phyloP scores from a whole-genome alignment of 2,329 filamentous ascomycete genomes.

The Colletotrichum truncatum region DNA sequence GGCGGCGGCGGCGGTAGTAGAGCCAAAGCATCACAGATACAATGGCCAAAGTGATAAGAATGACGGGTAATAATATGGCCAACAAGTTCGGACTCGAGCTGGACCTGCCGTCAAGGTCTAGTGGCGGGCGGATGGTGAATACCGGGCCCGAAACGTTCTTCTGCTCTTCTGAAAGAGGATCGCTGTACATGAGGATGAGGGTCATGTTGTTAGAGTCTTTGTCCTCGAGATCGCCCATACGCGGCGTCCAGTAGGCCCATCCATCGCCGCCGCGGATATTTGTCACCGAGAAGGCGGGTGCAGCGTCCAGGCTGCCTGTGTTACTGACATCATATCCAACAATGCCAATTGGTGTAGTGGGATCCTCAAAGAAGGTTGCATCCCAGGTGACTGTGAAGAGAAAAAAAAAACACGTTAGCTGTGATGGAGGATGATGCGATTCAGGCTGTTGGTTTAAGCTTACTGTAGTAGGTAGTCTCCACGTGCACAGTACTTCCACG shows the following conservation, averaged over 20 bases:
- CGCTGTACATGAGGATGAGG: slow-evolving; percentile 34
- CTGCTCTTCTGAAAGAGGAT: slow-evolving; percentile 28
- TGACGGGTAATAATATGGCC: slow-evolving; percentile 40
- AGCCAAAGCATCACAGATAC: slow-evolving; percentile 34
- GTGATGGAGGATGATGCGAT: background rate
- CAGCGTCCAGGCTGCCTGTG: slow-evolving; percentile 19
- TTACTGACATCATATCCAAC: slow-evolving; percentile 27
- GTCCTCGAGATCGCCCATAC: slow-evolving; percentile 35
- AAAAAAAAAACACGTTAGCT: slow-evolving; percentile 1
- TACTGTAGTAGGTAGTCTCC: slow-evolving; percentile 44
- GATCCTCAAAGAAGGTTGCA: slow-evolving; percentile 35
- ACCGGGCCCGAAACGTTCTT: slow-evolving; percentile 34
- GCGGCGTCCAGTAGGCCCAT: slow-evolving; percentile 38
- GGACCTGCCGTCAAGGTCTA: background rate
- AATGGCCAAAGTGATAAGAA: slow-evolving; percentile 37
- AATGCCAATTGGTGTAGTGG: slow-evolving; percentile 32
- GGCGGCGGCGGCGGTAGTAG: slow-evolving; percentile 36
- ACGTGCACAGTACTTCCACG: slow-evolving; percentile 38
- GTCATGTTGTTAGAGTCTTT: slow-evolving; percentile 27
- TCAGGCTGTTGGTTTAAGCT: slow-evolving; percentile 17
- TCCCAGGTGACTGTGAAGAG: slow-evolving; percentile 43
- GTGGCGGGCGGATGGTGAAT: slow-evolving; percentile 31
- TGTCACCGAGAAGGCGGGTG: slow-evolving; percentile 29
- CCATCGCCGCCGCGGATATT: slow-evolving; percentile 36
- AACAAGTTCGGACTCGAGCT: slow-evolving; percentile 27